phyloP scores from a whole-genome alignment of 2,329 filamentous ascomycete genomes.

The Chrysoporthe cubensis region DNA sequence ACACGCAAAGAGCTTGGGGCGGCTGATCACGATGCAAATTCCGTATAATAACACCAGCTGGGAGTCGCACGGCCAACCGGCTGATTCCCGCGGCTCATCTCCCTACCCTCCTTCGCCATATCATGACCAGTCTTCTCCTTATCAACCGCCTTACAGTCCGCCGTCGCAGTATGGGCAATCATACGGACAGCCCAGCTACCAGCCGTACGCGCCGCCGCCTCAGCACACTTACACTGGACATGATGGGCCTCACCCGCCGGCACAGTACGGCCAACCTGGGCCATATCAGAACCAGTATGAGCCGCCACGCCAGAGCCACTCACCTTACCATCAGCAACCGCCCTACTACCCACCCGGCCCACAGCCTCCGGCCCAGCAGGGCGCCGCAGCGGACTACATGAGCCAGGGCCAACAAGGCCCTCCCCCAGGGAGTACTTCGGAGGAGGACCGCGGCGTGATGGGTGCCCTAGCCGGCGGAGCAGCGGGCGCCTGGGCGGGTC shows the following conservation, averaged over 20 bases:
- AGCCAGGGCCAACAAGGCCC: slow-evolving; percentile 1
- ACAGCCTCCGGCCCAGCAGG: background rate
- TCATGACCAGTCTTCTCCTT: slow-evolving; percentile 8
- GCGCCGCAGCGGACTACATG: slow-evolving; percentile 13
- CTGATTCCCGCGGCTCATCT: slow-evolving; percentile 10
- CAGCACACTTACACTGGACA: slow-evolving; percentile 12
- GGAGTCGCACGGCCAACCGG: slow-evolving; percentile 10
- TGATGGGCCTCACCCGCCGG: background rate
- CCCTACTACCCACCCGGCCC: background rate
- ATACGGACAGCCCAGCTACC: slow-evolving; percentile 15
- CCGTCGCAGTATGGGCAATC: slow-evolving; percentile 18
- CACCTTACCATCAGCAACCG: slow-evolving; percentile 18
- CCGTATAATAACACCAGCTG: slow-evolving; percentile 12
- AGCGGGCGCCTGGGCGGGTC: slow-evolving; percentile 49
- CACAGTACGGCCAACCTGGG: background rate
- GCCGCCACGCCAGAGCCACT: slow-evolving; percentile 5
- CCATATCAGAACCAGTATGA: background rate
- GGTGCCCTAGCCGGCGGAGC: slow-evolving; percentile 50
- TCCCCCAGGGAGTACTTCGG: background rate
- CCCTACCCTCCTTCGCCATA: slow-evolving; percentile 19
- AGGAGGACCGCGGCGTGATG: slow-evolving; percentile 45
- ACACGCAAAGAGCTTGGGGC: background rate
- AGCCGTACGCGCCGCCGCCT: slow-evolving; percentile 12
- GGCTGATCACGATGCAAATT: slow-evolving; percentile 14
- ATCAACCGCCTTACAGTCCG: background rate